phyloP scores from a whole-genome alignment of 2,329 filamentous ascomycete species.

The Huntiella omanensis region DNA sequence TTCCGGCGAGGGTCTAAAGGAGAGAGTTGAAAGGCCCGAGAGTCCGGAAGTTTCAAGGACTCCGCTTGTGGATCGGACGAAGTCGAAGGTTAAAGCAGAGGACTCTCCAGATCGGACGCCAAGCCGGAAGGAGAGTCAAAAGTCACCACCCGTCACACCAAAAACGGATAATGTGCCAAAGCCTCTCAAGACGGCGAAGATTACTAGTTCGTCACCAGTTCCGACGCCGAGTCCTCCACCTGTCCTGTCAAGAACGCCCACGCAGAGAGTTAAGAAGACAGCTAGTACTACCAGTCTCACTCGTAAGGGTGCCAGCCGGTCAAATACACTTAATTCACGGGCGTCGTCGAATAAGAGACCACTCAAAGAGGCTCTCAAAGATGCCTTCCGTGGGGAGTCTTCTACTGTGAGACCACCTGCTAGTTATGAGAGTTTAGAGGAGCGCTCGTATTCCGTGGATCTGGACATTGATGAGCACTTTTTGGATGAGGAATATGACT shows the following conservation, averaged over 20 bases:
- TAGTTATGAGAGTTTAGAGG: conserved; percentile 30
- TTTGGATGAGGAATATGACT: conserved; percentile 14
- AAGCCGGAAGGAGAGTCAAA: conserved; percentile 5
- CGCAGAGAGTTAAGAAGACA: conserved; percentile 15
- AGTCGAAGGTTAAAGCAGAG: background rate
- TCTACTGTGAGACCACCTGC: conserved; percentile 26
- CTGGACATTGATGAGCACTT: conserved; percentile 14
- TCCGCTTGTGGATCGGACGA: conserved; percentile 1
- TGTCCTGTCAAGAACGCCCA: conserved; percentile 11
- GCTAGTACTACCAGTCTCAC: conserved; percentile 26
- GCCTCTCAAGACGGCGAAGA: too few relatives aligned
- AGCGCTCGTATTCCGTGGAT: conserved; percentile 17
- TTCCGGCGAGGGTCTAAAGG: background rate
- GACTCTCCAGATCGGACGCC: too few relatives aligned
- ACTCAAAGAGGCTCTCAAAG: conserved; percentile 38
- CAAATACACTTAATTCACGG: conserved; percentile 16
- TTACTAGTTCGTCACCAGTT: too few relatives aligned
- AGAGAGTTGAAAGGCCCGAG: too few relatives aligned
- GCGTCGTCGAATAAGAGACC: conserved; percentile 23
- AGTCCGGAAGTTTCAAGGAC: background rate
- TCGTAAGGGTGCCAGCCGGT: conserved; percentile 37
- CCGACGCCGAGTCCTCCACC: background rate
- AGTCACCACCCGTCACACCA: background rate
- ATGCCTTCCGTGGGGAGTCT: conserved; percentile 45
- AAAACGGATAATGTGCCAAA: too few relatives aligned